Base-by-base conservation (phyloP, 768 basidiomycete species). In the Tylopilus intermedius region DNA sequence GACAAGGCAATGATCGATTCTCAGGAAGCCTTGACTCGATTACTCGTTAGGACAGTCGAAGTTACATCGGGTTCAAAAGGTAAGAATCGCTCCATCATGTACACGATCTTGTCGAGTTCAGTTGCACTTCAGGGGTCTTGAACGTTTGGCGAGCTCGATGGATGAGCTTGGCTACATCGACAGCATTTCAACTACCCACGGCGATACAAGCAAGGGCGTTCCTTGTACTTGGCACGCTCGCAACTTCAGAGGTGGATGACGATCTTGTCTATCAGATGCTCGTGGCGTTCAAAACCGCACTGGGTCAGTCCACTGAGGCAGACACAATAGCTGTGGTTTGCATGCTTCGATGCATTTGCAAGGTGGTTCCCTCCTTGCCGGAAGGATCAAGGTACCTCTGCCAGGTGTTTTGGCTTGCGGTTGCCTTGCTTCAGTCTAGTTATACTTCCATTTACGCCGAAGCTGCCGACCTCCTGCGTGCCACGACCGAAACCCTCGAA, bases 241-340 rank as follows among this genome's bases (percentile, higher is more conserved):
- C 90, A 14, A 80, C 80, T 4, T 79, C 86, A 2, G 90, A 93
- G 24, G 88, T 94, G 39, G 94, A 96, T 58, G 94, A 94, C 56
- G 94, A 96, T 64, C 82, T 94, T 58, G 74, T 95, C 49, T 95
- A 94, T 61, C 94, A 96, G 65, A 91, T 95, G 69, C 80, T 94
- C 8, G 88, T 94, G 6, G 90, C 94, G 1, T 84, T 94, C 68
- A 82, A 80, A 57, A 84, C 79, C 0, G 86, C 88, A 0, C 71
- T 95, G 15, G 66, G 70, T 9, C 82, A 84, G 59, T 77, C 83
- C n/a, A 81, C 79, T 29, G 85, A 87, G 60, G 75, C 78, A 18
- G 85, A 90, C 61, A 83, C 84, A 0, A 71, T 79, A 42, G 78
- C 90, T 0, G 81, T 94, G 22, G 82, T 89, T 57, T 88, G 86